Evolutionary conservation across 2,329 filamentous ascomycete genomes (phyloP).

Genomic region (Gaeumannomyces tritici): DNA sequence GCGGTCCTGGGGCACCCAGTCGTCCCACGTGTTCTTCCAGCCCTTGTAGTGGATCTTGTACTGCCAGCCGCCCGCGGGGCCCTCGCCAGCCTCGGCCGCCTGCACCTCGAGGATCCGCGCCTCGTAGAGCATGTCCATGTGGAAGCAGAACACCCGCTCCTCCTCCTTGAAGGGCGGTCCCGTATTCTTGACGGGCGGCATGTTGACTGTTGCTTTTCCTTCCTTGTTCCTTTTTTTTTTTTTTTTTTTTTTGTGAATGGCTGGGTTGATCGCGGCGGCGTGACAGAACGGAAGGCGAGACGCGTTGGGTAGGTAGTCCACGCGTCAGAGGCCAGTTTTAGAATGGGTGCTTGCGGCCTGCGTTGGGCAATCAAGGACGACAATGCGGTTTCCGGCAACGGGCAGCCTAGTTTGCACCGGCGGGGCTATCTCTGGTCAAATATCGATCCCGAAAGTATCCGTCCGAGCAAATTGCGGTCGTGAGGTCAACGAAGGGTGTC

Average conservation of each 20-base stretch:
- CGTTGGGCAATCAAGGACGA: neutral
- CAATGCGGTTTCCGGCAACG: neutral
- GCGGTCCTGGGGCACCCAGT: constrained; percentile 92
- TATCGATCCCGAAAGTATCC: neutral
- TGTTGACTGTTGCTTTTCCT: neutral
- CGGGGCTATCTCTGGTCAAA: neutral
- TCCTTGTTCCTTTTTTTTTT: neutral
- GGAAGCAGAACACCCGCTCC: constrained; percentile 93
- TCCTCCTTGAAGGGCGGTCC: constrained; percentile 57
- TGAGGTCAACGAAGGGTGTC: constrained; percentile 6
- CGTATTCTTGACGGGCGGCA: constrained; percentile 27
- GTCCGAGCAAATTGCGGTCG: neutral
- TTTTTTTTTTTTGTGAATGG: neutral
- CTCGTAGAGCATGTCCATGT: constrained; percentile 94
- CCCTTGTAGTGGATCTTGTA: constrained; percentile 98
- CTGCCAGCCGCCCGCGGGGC: constrained; percentile 44
- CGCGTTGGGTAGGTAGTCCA: neutral
- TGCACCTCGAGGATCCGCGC: constrained; percentile 83
- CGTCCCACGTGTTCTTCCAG: constrained; percentile 99
- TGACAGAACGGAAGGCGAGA: neutral
- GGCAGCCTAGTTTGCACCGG: neutral
- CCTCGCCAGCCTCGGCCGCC: constrained; percentile 55
- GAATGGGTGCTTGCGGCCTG: neutral
- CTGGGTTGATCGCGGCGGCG: neutral
- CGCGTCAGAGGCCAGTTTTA: neutral